Base-by-base conservation (phyloP, 2,329 filamentous ascomycete genomes). In the Verticillium isaacii region DNA sequence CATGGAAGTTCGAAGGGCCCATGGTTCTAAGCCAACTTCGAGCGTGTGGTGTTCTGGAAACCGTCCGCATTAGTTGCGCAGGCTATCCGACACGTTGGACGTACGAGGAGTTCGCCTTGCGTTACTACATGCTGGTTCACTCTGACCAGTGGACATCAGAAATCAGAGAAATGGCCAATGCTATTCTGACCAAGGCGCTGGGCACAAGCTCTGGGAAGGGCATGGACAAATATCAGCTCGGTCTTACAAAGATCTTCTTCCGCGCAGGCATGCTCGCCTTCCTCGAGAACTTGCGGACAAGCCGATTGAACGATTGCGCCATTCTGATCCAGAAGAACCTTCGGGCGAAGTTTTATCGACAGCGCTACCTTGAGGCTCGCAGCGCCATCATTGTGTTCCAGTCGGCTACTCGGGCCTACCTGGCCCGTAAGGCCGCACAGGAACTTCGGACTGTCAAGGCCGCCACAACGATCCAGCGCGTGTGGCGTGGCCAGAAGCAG, bases 261-360 rank as follows among this genome's bases (percentile, higher is more conserved):
- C 90, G 95, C 64, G 95, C 95, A 61, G 95, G 95, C 76, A 99
- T 99, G 95, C 88, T 99, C 69, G 95, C 95, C 7, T 97, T 97
- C 80, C 81, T 99, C 58, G 95, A 99, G 78, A 97, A 97, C 68
- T 83, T 97, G 66, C 88, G 95, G 63, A 97, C 95, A 14, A 92
- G 84, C 67, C 89, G 93, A 63, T 84, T 99, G 72, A 98, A 96
- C 73, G 91, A 93, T 67, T 96, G 93, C 68, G 95, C 95, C 14
- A 91, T 96, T 69, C 91, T 99, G 88, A 99, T 99, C 61, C 95
- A 99, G 77, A 99, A 99, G 88, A 99, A 99, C 72, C 80, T 99
- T 61, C 90, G 89, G 66, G 93, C 92, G 74, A 97, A 96, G 77
- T 98, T 96, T 79, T 97, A 97, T 78, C 89, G 95, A 62, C 90